phyloP scores from a whole-genome alignment of 306 rosid genomes.

The Hippophae tibetana region DNA sequence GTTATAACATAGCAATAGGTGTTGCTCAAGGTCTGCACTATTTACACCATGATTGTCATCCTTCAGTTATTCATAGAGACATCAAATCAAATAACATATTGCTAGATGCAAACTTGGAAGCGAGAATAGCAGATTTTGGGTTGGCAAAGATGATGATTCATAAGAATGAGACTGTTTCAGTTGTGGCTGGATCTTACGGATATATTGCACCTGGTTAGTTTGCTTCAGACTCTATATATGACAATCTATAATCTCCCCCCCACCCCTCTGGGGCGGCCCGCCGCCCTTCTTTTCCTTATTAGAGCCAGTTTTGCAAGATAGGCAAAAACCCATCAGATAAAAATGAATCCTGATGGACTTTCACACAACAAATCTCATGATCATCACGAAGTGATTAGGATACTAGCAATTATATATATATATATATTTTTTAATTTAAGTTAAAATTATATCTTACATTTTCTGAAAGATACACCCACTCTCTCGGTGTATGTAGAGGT shows the following conservation, averaged over 20 bases:
- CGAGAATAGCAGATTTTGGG: constrained; percentile 87
- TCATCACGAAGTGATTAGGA: too few species aligned
- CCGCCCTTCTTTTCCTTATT: not conserved
- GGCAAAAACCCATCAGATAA: too few species aligned
- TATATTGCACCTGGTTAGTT: constrained; percentile 86
- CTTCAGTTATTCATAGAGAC: constrained; percentile 71
- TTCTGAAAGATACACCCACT: too few species aligned
- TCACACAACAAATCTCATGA: too few species aligned
- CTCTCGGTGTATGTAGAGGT: too few species aligned
- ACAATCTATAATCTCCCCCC: not conserved
- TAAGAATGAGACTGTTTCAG: constrained; percentile 72
- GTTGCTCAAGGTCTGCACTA: constrained; percentile 78
- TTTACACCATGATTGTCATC: constrained; percentile 87
- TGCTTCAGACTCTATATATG: not conserved
- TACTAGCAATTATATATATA: too few species aligned
- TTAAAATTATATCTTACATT: too few species aligned
- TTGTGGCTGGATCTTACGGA: constrained; percentile 88
- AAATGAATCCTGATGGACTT: too few species aligned
- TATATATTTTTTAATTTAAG: too few species aligned
- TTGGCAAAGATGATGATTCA: constrained; percentile 75
- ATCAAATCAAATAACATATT: constrained; percentile 84
- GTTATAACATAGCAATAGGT: constrained; percentile 78
- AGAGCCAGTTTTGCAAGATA: not conserved
- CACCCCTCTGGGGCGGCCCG: too few species aligned
- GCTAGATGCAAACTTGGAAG: constrained; percentile 70